A percentile compares a stretch with the other conserved stretches of the same genome.
phyloP scores from a whole-genome alignment of 164 flowering plant species.

The Piper betle region DNA sequence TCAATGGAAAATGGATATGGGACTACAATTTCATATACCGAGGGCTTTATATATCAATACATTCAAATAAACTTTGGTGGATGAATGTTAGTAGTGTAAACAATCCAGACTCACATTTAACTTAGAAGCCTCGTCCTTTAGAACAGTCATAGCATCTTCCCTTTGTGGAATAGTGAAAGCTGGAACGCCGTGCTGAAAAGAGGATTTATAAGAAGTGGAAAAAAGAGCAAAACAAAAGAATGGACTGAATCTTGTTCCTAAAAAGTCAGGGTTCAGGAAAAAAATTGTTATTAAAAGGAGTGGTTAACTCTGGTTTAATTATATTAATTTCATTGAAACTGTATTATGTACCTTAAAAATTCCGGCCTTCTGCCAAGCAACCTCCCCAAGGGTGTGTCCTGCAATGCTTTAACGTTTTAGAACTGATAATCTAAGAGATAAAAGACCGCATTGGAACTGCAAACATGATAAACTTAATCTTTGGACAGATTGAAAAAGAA shows the following conservation, averaged over 20 bases:
- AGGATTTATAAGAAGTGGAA: not conserved
- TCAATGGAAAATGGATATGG: too few relatives aligned
- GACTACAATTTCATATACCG: too few relatives aligned
- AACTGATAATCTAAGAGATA: too few relatives aligned
- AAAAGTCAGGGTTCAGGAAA: too few relatives aligned
- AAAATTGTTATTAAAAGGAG: too few relatives aligned
- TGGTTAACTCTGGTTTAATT: too few relatives aligned
- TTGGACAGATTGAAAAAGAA: not conserved
- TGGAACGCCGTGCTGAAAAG: slow-evolving; percentile 58
- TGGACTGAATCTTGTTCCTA: too few relatives aligned
- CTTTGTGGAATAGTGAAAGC: slow-evolving; percentile 94
- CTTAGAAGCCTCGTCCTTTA: slow-evolving; percentile 57
- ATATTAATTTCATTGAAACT: too few relatives aligned
- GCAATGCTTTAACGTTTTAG: slow-evolving; percentile 10
- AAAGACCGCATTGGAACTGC: not conserved
- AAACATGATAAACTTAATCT: not conserved
- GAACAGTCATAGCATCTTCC: slow-evolving; percentile 88
- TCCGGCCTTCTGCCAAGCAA: slow-evolving; percentile 97
- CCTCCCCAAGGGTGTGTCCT: slow-evolving; percentile 89
- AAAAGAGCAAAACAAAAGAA: too few relatives aligned
- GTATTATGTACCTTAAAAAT: slow-evolving; percentile 70
- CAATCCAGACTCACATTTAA: slow-evolving; percentile 49
- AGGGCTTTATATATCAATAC: too few relatives aligned
- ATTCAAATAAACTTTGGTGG: not conserved
- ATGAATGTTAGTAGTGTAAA: too few relatives aligned